Evolutionary conservation across 805 yeast species (phyloP).

Genomic region (Cyberlindnera maritima): DNA sequence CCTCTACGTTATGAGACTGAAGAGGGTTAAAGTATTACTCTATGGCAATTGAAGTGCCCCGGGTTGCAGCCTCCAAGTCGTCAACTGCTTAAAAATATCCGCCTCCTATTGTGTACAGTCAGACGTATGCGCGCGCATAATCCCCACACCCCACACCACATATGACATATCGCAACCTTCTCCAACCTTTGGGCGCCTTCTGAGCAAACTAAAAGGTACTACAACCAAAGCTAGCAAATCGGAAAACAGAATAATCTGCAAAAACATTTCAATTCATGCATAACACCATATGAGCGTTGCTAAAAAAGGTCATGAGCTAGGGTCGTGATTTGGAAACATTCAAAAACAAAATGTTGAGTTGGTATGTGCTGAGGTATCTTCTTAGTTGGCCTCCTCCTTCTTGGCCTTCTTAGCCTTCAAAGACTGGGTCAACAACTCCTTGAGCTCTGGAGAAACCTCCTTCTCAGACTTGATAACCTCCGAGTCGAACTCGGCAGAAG

Average conservation of each 20-base stretch:
- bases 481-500: slow-evolving; percentile 51
- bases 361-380: not conserved
- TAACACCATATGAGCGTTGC: not conserved
- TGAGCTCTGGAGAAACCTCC: slow-evolving; percentile 47
- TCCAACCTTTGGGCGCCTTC: too few species aligned
- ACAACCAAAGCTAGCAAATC: too few species aligned
- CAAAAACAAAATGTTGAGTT: not conserved
- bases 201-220: too few species aligned
- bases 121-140: too few species aligned
- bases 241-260: not conserved
- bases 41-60: too few species aligned
- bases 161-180: too few species aligned
- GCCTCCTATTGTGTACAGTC: too few species aligned
- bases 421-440: slow-evolving; percentile 45
- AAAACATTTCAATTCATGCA: not conserved
- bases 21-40: too few species aligned
- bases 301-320: slow-evolving; percentile 6
- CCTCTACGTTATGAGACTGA: too few species aligned
- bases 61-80: too few species aligned
- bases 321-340: slow-evolving; percentile 7
- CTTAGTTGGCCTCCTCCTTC: slow-evolving; percentile 15
- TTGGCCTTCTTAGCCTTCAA: slow-evolving; percentile 43
- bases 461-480: slow-evolving; percentile 53
- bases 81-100: too few species aligned
- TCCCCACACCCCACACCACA: too few species aligned